These are phyloP conservation scores for Lactarius trivialis DNA, from an alignment of 768 basidiomycete genomes.

Conservation along the genomic window DNA sequence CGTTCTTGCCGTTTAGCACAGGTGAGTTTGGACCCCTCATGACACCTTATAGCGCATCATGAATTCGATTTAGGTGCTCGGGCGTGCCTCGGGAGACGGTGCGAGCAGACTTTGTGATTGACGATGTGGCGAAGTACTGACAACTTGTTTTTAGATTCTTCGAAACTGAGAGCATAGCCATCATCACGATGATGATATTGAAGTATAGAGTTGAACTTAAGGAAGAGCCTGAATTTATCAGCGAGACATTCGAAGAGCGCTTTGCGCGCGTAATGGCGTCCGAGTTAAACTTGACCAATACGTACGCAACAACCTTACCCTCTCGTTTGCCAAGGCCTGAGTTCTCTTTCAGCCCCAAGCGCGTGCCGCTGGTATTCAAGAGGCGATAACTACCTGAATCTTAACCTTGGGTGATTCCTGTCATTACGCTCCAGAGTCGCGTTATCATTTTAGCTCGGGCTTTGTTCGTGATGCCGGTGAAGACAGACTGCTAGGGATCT, in stretches of 20 bases:
- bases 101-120: not conserved
- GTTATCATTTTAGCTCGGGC: too few species aligned
- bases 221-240: constrained; percentile 41
- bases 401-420: not conserved
- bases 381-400: constrained; percentile 2
- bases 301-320: not conserved
- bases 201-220: constrained; percentile 43
- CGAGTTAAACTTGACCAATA: not conserved
- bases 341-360: constrained; percentile 10
- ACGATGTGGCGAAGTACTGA: not conserved
- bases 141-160: constrained; percentile 34
- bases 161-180: constrained; percentile 44
- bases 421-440: too few species aligned
- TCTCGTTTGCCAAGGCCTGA: too few species aligned
- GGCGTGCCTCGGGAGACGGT: constrained; percentile 24
- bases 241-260: constrained; percentile 40
- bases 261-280: constrained; percentile 26
- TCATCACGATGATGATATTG: constrained; percentile 40
- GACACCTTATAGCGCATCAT: not conserved
- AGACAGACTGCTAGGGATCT: too few species aligned
- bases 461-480: too few species aligned
- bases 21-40: constrained; percentile 8
- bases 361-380: constrained; percentile 23
- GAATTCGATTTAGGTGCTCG: constrained; percentile 13
- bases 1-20: constrained; percentile 30